Conservation (phyloP, 148 eudicot genomes). For the Vaccinium corymbosum region DNA sequence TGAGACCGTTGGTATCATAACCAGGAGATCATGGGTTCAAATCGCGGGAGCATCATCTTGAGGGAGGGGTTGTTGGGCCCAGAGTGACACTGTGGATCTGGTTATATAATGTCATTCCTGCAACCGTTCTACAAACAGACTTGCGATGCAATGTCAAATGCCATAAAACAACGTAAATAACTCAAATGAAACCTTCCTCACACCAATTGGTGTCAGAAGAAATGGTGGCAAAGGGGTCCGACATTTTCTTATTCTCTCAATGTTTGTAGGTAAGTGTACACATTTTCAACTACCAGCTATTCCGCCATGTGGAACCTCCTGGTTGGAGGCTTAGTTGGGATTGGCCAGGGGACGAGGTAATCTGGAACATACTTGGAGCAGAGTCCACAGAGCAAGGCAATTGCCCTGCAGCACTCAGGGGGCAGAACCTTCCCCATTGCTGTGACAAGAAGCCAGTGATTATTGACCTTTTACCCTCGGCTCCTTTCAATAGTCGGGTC, state of each 20-base stretch:
- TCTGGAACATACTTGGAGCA: constrained; percentile 64
- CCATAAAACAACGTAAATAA: too few species aligned
- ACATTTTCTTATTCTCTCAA: not conserved
- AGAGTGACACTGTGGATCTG: too few species aligned
- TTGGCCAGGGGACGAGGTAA: constrained; percentile 59
- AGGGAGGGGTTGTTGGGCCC: too few species aligned
- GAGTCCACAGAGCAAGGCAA: constrained; percentile 78
- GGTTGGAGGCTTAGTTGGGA: constrained; percentile 81
- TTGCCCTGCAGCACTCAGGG: constrained; percentile 45
- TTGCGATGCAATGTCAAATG: too few species aligned
- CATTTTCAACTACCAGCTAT: constrained; percentile 63
- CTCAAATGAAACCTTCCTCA: too few species aligned
- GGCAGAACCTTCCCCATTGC: constrained; percentile 56
- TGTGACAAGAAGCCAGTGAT: constrained; percentile 61
- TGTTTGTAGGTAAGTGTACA: constrained; percentile 46
- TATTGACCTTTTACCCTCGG: constrained; percentile 60
- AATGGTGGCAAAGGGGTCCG: too few species aligned
- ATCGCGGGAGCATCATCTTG: too few species aligned
- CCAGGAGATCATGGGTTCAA: too few species aligned
- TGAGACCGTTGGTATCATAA: too few species aligned
- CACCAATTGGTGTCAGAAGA: too few species aligned
- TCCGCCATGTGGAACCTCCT: constrained; percentile 63
- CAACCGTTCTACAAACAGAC: too few species aligned
- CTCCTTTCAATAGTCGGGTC: constrained; percentile 46
- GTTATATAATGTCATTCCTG: too few species aligned